phyloP scores from a whole-genome alignment of 305 asterid genomes.

The Fraxinus dipetala region DNA sequence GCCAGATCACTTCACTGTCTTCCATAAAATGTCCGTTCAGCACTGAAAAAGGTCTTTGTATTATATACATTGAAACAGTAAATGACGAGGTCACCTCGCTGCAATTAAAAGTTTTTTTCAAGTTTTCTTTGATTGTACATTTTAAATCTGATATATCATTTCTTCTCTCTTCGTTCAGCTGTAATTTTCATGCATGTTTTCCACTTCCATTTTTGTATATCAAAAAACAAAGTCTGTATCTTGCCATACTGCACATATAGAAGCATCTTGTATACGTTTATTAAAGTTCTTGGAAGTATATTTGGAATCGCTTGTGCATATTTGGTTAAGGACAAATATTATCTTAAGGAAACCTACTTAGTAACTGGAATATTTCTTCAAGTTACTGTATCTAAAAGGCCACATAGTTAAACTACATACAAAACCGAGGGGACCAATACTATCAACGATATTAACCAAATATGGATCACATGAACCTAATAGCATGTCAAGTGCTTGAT shows the following conservation, averaged over 20 bases:
- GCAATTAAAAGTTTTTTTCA: neutral
- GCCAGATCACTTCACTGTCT: neutral
- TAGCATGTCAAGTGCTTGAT: neutral
- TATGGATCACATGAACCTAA: neutral
- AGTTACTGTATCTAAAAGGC: neutral
- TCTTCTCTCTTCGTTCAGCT: neutral
- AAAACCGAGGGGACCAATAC: neutral
- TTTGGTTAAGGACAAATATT: neutral
- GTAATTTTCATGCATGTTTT: neutral
- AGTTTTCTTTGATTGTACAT: neutral
- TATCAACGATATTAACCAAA: neutral
- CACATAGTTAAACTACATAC: neutral
- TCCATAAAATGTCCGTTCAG: neutral
- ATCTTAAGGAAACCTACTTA: neutral
- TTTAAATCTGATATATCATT: neutral
- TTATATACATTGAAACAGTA: neutral
- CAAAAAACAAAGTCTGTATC: neutral
- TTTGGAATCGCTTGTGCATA: neutral
- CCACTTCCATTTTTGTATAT: neutral
- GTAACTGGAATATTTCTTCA: neutral
- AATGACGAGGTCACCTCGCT: neutral
- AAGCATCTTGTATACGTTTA: neutral
- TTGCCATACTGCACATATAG: neutral
- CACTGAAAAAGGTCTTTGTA: neutral
- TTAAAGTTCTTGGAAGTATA: neutral